Conservation (phyloP, 345 rosid species). For the Brassica rapa region DNA sequence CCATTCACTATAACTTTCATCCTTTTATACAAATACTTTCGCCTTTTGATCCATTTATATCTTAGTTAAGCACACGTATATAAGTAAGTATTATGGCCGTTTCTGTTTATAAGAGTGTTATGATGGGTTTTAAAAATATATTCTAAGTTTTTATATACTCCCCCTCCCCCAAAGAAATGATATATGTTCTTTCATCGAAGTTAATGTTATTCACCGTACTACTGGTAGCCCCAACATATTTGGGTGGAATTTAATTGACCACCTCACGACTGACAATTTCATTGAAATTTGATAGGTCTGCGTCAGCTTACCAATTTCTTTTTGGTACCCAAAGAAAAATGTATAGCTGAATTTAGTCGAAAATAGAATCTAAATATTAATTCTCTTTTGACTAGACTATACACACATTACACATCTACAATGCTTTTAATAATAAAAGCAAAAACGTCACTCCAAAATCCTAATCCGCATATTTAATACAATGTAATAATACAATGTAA, state of each 20-base stretch:
- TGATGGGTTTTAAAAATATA: background rate
- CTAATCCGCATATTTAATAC: background rate
- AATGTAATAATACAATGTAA: background rate
- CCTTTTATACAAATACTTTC: background rate
- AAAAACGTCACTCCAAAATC: slow-evolving; percentile 1
- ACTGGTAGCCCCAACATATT: slow-evolving; percentile 33
- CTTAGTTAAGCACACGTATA: background rate
- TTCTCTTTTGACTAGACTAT: background rate
- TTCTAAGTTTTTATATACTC: background rate
- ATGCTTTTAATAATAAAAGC: background rate
- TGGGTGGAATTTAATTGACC: slow-evolving; percentile 35
- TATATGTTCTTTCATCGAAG: background rate
- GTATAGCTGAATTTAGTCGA: background rate
- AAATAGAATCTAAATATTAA: slow-evolving; percentile 17
- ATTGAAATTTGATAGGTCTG: slow-evolving; percentile 21
- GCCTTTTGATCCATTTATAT: background rate
- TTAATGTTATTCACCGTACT: slow-evolving; percentile 23
- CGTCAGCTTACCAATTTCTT: slow-evolving; percentile 10
- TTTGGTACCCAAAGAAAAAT: background rate
- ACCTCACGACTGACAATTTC: slow-evolving; percentile 35
- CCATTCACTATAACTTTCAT: background rate
- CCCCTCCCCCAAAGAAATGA: background rate
- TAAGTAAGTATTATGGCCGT: background rate
- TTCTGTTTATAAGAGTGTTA: background rate
- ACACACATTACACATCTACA: background rate